Conservation (phyloP, 352 stramenopile genomes). For the Phytophthora megakarya region DNA sequence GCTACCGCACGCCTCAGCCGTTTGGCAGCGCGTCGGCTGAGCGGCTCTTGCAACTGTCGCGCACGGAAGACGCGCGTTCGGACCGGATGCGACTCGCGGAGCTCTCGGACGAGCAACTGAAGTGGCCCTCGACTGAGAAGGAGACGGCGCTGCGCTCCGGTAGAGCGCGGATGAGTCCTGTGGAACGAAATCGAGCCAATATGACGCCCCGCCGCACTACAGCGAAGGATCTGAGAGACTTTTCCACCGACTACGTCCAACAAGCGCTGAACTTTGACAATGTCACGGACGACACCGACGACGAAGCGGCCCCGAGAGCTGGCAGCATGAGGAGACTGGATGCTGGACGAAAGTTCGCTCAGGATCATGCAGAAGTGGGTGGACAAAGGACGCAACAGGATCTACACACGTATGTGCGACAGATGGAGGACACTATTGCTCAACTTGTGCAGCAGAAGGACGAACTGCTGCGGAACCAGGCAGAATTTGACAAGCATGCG, state of each 20-base stretch:
- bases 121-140: constrained; percentile 40
- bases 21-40: constrained; percentile 44
- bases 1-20: constrained; percentile 45
- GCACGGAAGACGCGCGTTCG: constrained; percentile 50
- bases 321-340: constrained; percentile 20
- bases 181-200: constrained; percentile 27
- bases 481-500: constrained; percentile 84
- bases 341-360: constrained; percentile 3
- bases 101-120: constrained; percentile 71
- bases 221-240: constrained; percentile 63
- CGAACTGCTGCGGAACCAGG: constrained; percentile 74
- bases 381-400: constrained; percentile 47
- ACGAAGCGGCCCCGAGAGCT: constrained; percentile 11
- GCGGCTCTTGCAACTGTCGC: constrained; percentile 54
- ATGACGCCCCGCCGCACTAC: constrained; percentile 50
- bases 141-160: constrained; percentile 9
- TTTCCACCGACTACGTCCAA: constrained; percentile 77
- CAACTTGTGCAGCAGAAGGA: constrained; percentile 81
- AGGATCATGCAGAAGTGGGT: constrained; percentile 29
- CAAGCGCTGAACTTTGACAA: constrained; percentile 77
- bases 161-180: constrained; percentile 35
- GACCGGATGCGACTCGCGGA: constrained; percentile 82
- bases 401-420: constrained; percentile 72
- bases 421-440: constrained; percentile 83
- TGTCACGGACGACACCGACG: constrained; percentile 50